These are phyloP conservation scores for Aspergillus sparsus DNA, from an alignment of 495 filamentous ascomycete species.

Conservation along the genomic window DNA sequence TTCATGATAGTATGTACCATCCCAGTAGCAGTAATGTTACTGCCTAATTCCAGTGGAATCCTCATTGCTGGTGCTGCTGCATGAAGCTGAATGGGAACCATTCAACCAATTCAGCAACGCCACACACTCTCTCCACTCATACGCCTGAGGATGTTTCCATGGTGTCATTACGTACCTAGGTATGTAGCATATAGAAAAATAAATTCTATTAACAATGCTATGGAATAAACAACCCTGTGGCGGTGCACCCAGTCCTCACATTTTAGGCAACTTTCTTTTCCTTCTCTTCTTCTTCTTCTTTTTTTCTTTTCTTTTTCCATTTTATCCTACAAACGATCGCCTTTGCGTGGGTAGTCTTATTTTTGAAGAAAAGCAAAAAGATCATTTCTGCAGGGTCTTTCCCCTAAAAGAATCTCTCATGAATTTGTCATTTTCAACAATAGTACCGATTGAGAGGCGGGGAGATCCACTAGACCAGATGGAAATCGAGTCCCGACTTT, in stretches of 20 bases:
- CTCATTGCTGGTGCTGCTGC: neutral
- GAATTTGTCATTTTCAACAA: constrained; percentile 26
- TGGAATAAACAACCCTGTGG: neutral
- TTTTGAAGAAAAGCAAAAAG: too few species aligned
- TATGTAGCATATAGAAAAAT: too few species aligned
- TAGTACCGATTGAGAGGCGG: constrained; percentile 19
- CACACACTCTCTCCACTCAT: neutral
- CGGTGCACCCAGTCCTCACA: neutral
- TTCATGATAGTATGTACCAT: neutral
- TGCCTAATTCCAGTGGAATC: constrained; percentile 11
- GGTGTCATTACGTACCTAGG: too few species aligned
- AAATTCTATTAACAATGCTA: too few species aligned
- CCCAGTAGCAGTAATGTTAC: constrained; percentile 12
- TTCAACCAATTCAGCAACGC: neutral
- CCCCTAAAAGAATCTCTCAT: constrained; percentile 1
- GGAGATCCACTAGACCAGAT: neutral
- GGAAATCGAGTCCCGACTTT: constrained; percentile 9
- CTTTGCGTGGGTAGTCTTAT: neutral
- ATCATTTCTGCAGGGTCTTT: neutral
- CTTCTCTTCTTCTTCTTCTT: too few species aligned
- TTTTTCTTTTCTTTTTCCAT: too few species aligned
- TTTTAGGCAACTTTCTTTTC: too few species aligned
- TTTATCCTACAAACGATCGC: neutral
- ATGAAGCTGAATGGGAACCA: neutral
- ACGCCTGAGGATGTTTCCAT: neutral